phyloP scores from a whole-genome alignment of 257 asterid genomes.

The Plantago elongata region DNA sequence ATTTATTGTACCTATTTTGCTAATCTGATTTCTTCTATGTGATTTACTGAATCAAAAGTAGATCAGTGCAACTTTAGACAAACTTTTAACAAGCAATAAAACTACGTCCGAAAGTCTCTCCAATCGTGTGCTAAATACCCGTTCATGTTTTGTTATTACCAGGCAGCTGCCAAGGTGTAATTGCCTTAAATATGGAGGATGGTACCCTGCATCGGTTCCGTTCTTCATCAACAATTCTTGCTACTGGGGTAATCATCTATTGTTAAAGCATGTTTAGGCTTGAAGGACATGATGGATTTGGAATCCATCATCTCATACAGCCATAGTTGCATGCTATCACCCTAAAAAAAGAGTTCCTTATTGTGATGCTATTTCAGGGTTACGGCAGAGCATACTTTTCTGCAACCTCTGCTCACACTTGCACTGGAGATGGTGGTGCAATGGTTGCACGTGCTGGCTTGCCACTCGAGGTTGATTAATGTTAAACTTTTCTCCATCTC shows the following conservation, averaged over 20 bases:
- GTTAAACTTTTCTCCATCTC: slow-evolving; percentile 10
- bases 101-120: not conserved
- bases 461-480: slow-evolving; percentile 74
- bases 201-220: slow-evolving; percentile 91
- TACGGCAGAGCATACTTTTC: slow-evolving; percentile 95
- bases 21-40: not conserved
- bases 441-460: slow-evolving; percentile 99
- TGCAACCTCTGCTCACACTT: slow-evolving; percentile 99
- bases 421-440: slow-evolving; percentile 99
- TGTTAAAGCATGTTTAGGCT: slow-evolving; percentile 10
- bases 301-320: slow-evolving; percentile 10
- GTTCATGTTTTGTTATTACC: not conserved
- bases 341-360: slow-evolving; percentile 6
- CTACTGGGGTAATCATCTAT: slow-evolving; percentile 73
- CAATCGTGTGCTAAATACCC: not conserved
- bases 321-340: not conserved
- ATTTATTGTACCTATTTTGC: not conserved
- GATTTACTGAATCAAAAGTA: not conserved
- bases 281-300: slow-evolving; percentile 4
- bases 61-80: not conserved
- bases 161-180: slow-evolving; percentile 71
- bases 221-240: slow-evolving; percentile 82
- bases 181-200: slow-evolving; percentile 95
- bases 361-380: slow-evolving; percentile 47
- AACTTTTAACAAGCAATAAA: slow-evolving; percentile 7